phyloP scores from a whole-genome alignment of 768 basidiomycete genomes.

The Pleurotus eryngii region DNA sequence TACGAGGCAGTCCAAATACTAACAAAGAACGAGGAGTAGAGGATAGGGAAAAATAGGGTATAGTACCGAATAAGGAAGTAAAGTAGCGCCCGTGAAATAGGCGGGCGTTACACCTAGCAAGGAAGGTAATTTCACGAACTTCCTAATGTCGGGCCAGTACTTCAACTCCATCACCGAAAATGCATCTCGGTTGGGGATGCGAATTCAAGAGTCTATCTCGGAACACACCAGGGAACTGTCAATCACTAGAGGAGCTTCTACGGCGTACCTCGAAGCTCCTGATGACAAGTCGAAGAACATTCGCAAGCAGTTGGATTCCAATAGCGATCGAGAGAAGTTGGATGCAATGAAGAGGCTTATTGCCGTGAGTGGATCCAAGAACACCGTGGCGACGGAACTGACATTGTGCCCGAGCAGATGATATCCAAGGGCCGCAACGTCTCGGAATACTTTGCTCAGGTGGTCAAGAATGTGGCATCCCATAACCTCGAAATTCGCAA shows the following conservation, averaged over 20 bases:
- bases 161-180: constrained; percentile 68
- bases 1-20: neutral
- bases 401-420: constrained; percentile 46
- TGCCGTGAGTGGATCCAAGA: constrained; percentile 58
- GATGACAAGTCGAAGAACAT: constrained; percentile 87
- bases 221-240: constrained; percentile 76
- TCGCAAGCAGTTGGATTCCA: constrained; percentile 82
- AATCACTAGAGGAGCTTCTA: constrained; percentile 50
- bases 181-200: constrained; percentile 78
- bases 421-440: constrained; percentile 92
- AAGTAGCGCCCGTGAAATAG: too few relatives aligned
- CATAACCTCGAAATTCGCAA: constrained; percentile 92
- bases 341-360: constrained; percentile 95
- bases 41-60: neutral
- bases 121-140: too few relatives aligned
- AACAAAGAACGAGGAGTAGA: neutral
- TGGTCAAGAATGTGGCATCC: constrained; percentile 95
- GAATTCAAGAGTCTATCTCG: constrained; percentile 78
- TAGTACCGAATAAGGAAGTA: neutral
- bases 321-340: constrained; percentile 83
- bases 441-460: constrained; percentile 91
- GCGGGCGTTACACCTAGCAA: too few relatives aligned
- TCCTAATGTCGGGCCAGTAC: constrained; percentile 42
- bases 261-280: constrained; percentile 61
- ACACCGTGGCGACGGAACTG: neutral